Evolutionary conservation across 768 basidiomycete genomes (phyloP).

Genomic region (Exidia glandulosa): DNA sequence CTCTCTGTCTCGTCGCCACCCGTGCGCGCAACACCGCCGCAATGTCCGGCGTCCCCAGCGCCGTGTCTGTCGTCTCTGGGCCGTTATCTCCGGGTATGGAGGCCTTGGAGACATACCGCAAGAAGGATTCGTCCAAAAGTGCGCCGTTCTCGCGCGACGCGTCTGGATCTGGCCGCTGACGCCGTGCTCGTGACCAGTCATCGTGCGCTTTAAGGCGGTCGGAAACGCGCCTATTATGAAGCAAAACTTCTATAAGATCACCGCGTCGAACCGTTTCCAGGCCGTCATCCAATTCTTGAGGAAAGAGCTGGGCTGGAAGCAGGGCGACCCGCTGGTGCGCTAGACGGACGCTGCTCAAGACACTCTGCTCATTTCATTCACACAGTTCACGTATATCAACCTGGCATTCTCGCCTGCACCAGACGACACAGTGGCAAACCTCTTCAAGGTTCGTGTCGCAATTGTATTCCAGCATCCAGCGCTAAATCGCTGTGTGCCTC

Average conservation of each 20-base stretch:
- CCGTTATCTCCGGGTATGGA: slow-evolving; percentile 31
- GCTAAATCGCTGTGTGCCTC: slow-evolving; percentile 1
- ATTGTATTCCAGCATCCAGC: neutral
- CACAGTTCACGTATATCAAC: slow-evolving; percentile 48
- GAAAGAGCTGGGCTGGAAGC: slow-evolving; percentile 80
- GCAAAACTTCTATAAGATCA: slow-evolving; percentile 97
- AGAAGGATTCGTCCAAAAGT: slow-evolving; percentile 78
- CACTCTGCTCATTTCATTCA: neutral
- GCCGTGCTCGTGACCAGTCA: slow-evolving; percentile 40
- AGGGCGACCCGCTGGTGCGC: slow-evolving; percentile 73
- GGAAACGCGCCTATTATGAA: slow-evolving; percentile 99
- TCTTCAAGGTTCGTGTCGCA: slow-evolving; percentile 46
- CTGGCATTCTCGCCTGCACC: slow-evolving; percentile 74
- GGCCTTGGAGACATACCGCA: slow-evolving; percentile 78
- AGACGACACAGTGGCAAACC: slow-evolving; percentile 69
- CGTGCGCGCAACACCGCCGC: too few relatives aligned
- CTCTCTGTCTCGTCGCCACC: neutral
- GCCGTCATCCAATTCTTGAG: slow-evolving; percentile 89
- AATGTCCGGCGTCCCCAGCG: neutral
- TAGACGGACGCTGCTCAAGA: neutral
- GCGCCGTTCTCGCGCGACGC: slow-evolving; percentile 5
- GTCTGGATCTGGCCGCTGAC: neutral
- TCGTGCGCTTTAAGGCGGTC: slow-evolving; percentile 94
- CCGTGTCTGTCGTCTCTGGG: neutral
- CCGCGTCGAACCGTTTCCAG: slow-evolving; percentile 87